Base-by-base conservation (phyloP, 768 basidiomycete species). In the Panaeolus cyanescens region DNA sequence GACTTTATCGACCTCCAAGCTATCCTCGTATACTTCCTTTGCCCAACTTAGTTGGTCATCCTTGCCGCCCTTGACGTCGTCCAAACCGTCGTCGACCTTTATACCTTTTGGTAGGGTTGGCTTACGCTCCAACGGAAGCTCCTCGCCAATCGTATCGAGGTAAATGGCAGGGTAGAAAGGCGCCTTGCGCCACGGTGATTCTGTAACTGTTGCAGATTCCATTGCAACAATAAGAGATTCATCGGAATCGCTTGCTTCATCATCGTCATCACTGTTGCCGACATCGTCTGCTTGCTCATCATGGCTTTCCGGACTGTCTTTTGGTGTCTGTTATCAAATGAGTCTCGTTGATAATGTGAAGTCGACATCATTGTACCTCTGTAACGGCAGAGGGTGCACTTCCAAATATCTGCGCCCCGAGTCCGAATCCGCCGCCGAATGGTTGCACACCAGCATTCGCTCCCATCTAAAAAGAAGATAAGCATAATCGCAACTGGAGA, bases 21-120 rank as follows among this genome's bases (percentile, higher is more conserved):
- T 90, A 68, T 91, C 88, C 74, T 95, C 95, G 70, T 93, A 96
- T 19, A 82, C 78, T 71, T 96, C 95, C 5, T 84, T 75, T 10
- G 79, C 72, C 93, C 89, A 91, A 15, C 75, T 76, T 20, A 80
- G 74, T 64, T 83, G 81, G 59, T 83, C 79, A 59, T 79, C 64
- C 19, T 70, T 69, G 28, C 63, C 64, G 30, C 67, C 66, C 39
- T 63, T 66, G 50, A 65, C 65, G 20, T 68, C 67, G 22, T 67
- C 69, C 31, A 59, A 75, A 28, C 75, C 75, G 28, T 80, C 79
- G 22, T 79, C 75, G 34, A 86, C 75, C 9, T 80, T 78, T 19
- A 80, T 74, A 15, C 73, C 78, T 2, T 80, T 69, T 1, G 80
- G 75, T 0, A 80, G 67, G 63, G 80, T 87, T 42, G 71, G 58